Conservation (phyloP, 2,329 filamentous ascomycete species). For the Ascochyta clinopodiicola region DNA sequence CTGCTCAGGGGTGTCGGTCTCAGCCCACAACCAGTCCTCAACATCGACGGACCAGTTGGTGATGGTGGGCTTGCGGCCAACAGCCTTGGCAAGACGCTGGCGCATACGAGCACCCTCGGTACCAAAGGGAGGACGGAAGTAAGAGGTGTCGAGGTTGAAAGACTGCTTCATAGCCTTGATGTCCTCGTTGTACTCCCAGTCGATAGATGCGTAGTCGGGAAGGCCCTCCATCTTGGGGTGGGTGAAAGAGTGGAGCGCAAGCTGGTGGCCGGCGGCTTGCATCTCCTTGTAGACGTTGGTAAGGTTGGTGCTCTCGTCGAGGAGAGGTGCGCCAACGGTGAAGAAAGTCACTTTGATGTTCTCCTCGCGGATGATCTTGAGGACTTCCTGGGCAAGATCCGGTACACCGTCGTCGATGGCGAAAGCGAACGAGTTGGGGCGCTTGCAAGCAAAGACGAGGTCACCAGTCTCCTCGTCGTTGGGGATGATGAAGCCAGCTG, state of each 20-base stretch:
- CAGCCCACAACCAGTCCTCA: conserved; percentile 74
- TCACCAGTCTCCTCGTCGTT: conserved; percentile 67
- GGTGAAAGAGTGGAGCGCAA: conserved; percentile 72
- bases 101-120: conserved; percentile 71
- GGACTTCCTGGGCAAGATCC: conserved; percentile 64
- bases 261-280: conserved; percentile 68
- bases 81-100: conserved; percentile 62
- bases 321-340: conserved; percentile 69
- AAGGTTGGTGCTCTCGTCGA: conserved; percentile 66
- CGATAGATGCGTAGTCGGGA: conserved; percentile 59
- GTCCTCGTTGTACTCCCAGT: conserved; percentile 68
- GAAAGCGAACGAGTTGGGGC: conserved; percentile 74
- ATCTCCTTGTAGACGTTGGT: conserved; percentile 70
- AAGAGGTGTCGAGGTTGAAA: conserved; percentile 50
- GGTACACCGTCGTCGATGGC: conserved; percentile 74
- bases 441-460: conserved; percentile 68
- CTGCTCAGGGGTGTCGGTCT: conserved; percentile 67
- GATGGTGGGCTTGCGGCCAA: conserved; percentile 59
- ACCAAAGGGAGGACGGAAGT: conserved; percentile 75
- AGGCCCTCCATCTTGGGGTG: conserved; percentile 72
- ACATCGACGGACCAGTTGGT: conserved; percentile 75
- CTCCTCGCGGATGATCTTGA: conserved; percentile 67
- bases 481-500: conserved; percentile 60
- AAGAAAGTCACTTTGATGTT: conserved; percentile 73
- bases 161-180: conserved; percentile 55